Base-by-base conservation (phyloP, 164 flowering plant genomes). In the Vitis amurensis region DNA sequence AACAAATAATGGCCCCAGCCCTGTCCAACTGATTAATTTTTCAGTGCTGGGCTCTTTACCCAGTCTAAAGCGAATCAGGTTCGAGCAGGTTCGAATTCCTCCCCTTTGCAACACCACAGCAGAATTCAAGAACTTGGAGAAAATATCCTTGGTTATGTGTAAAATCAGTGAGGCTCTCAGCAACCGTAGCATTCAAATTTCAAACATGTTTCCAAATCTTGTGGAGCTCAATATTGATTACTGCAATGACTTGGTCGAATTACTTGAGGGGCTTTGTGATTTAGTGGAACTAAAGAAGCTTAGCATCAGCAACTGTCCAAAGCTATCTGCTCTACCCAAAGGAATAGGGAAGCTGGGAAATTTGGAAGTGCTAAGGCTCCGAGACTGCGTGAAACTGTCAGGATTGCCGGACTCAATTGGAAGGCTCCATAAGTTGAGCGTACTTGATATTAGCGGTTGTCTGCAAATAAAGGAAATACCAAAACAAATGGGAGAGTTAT, bases 361-460 rank as follows among this genome's bases (percentile, higher is more conserved):
- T 49, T 64, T 86, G 8, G 65, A 84, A 66, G 66, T 67, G 51
- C 61, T 84, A 44, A 77, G 85, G 77, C 81, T 86, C 11, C 70
- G 27, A 31, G 69, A 78, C 2, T 86, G 87, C 50, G 75, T 76
- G 1, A 51, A 69, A 52, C 64, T 86, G 57, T 8, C 9, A 10
- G 71, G 58, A 59, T 56, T 86, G 30, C 87, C 87, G 9, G 74
- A 77, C n/a, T 73, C 85, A 7, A 63, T 78, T 37, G 67, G 66
- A 15, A 51, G 48, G 47, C 84, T 81, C 16, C 15, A 44, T 0
- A 75, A 81, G 51, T 51, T 83, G 53, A 57, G 19, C 4, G 19
- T 76, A 37, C 80, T 83, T 27, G 87, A 83, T 67, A 64, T 86
- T 59, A 79, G 83, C 2, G 71, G 76, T 1, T 84, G 86, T 59